phyloP scores from a whole-genome alignment of 225 moss, liverwort and hornwort species.

The Anthoceros angustus region DNA sequence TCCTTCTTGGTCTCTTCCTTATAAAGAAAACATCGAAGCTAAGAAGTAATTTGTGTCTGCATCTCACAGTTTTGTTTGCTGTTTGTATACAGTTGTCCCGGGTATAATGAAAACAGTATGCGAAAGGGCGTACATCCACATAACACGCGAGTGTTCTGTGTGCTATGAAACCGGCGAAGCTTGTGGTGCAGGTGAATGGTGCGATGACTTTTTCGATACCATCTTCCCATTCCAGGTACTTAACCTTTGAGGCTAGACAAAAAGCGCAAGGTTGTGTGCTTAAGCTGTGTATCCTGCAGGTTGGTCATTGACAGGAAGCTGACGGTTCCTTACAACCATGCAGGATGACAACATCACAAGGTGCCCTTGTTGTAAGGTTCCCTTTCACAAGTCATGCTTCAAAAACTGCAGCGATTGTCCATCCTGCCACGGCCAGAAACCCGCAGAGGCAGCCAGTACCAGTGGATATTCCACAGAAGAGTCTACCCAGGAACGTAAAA shows the following conservation, averaged over 20 bases:
- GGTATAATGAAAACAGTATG: constrained; percentile 53
- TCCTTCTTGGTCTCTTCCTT: constrained; percentile 2
- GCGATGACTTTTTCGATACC: constrained; percentile 57
- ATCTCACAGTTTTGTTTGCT: background rate
- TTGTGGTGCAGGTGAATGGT: constrained; percentile 54
- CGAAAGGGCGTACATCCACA: constrained; percentile 51
- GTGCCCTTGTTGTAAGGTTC: constrained; percentile 56
- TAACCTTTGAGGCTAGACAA: constrained; percentile 3
- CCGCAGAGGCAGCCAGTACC: constrained; percentile 16
- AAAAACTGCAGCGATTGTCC: constrained; percentile 36
- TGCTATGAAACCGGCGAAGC: constrained; percentile 62
- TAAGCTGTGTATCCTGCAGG: background rate
- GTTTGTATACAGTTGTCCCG: constrained; percentile 46
- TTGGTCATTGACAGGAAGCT: background rate
- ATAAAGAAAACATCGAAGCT: background rate
- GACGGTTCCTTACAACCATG: constrained; percentile 6
- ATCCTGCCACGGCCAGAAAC: constrained; percentile 33
- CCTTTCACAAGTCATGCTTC: constrained; percentile 69
- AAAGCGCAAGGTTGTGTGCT: background rate
- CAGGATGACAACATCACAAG: constrained; percentile 72
- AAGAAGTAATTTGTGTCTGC: background rate
- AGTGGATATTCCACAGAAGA: constrained; percentile 1
- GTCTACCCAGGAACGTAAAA: background rate
- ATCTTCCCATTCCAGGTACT: constrained; percentile 81
- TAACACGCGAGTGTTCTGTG: constrained; percentile 66